These are phyloP conservation scores for Colletotrichum melonis DNA, from an alignment of 2,329 filamentous ascomycete species.

Conservation along the genomic window DNA sequence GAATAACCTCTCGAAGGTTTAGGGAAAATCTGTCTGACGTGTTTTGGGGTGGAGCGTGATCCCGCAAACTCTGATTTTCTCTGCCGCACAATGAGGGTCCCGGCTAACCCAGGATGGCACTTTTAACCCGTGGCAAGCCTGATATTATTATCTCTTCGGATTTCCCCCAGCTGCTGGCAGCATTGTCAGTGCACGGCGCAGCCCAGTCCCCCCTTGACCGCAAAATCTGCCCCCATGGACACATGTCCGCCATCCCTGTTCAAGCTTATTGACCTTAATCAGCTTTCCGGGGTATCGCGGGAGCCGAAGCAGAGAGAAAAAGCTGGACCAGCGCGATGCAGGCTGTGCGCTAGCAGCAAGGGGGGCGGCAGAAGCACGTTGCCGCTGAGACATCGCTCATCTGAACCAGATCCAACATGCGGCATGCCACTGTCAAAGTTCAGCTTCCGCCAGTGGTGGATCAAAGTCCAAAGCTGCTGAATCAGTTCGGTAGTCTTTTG, in stretches of 20 bases:
- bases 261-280: slow-evolving; percentile 8
- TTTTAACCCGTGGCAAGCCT: not conserved
- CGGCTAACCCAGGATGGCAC: not conserved
- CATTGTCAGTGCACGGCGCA: not conserved
- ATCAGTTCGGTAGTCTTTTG: slow-evolving; percentile 8
- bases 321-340: not conserved
- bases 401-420: not conserved
- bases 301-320: not conserved
- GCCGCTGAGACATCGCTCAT: not conserved
- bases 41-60: not conserved
- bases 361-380: not conserved
- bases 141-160: not conserved
- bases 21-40: not conserved
- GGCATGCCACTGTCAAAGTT: not conserved
- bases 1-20: not conserved
- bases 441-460: slow-evolving; percentile 9
- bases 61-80: not conserved
- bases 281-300: slow-evolving; percentile 20
- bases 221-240: not conserved
- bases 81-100: not conserved
- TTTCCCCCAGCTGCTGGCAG: not conserved
- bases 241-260: not conserved
- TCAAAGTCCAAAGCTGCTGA: not conserved
- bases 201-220: not conserved
- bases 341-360: not conserved